These are phyloP conservation scores for Metschnikowia shivogae DNA, from an alignment of 805 yeast genomes.

Conservation along the genomic window DNA sequence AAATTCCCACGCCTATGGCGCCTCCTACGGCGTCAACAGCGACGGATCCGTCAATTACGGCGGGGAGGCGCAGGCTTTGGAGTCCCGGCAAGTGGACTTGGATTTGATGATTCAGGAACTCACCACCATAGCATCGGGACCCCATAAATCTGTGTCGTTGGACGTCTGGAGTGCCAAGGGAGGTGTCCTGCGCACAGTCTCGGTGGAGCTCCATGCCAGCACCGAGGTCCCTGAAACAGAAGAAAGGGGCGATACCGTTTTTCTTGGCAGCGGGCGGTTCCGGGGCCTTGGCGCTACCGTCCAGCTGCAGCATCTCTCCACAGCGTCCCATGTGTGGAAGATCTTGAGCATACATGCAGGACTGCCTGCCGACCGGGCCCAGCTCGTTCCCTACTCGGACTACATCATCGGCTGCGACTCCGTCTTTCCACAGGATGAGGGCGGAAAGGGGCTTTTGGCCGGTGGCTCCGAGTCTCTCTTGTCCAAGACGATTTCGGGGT, in stretches of 20 bases:
- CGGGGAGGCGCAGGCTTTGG: slow-evolving; percentile 28
- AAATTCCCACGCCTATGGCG: slow-evolving; percentile 17
- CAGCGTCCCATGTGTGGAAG: slow-evolving; percentile 85
- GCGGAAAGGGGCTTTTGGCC: slow-evolving; percentile 61
- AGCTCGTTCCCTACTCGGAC: slow-evolving; percentile 79
- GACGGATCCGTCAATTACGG: slow-evolving; percentile 41
- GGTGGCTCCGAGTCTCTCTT: slow-evolving; percentile 84
- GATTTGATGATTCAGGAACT: slow-evolving; percentile 43
- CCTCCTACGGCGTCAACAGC: slow-evolving; percentile 32
- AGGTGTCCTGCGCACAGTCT: slow-evolving; percentile 42
- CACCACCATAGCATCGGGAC: slow-evolving; percentile 24
- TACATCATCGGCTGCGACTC: slow-evolving; percentile 71
- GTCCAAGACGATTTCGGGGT: slow-evolving; percentile 59
- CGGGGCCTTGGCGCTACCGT: slow-evolving; percentile 59
- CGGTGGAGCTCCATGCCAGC: slow-evolving; percentile 17
- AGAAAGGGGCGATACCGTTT: slow-evolving; percentile 7
- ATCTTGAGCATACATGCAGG: slow-evolving; percentile 66
- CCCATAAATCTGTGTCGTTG: slow-evolving; percentile 44
- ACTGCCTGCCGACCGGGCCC: slow-evolving; percentile 81
- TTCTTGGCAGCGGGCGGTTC: slow-evolving; percentile 32
- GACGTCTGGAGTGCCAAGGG: slow-evolving; percentile 90
- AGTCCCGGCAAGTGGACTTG: slow-evolving; percentile 38
- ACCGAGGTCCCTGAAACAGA: slow-evolving; percentile 2
- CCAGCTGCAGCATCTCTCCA: slow-evolving; percentile 71
- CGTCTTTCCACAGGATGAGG: slow-evolving; percentile 54